phyloP scores from a whole-genome alignment of 352 stramenopile genomes.

The Globisporangium okanoganense region DNA sequence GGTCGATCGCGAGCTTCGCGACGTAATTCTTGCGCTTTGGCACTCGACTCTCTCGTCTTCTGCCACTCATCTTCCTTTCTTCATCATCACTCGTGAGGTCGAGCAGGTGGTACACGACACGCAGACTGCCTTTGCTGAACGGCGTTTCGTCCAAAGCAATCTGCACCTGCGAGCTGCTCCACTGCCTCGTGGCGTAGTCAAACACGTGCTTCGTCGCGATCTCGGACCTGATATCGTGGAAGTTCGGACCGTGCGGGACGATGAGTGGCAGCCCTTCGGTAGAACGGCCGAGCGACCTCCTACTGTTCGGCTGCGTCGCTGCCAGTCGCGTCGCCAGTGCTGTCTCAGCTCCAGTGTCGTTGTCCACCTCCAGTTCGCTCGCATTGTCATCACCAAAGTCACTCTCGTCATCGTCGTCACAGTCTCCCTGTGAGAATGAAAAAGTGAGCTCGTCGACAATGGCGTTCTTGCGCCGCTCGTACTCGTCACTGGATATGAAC shows the following conservation, averaged over 20 bases:
- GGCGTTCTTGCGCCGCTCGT: conserved; percentile 69
- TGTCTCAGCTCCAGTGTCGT: neutral
- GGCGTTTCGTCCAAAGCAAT: conserved; percentile 76
- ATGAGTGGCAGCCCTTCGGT: conserved; percentile 62
- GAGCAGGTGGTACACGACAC: conserved; percentile 80
- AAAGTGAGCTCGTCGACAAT: conserved; percentile 79
- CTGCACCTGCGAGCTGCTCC: conserved; percentile 63
- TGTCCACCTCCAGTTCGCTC: neutral
- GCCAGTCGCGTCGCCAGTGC: conserved; percentile 24
- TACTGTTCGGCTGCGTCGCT: conserved; percentile 21
- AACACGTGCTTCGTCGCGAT: conserved; percentile 78
- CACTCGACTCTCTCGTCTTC: neutral
- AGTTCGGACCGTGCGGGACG: conserved; percentile 72
- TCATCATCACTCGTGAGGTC: conserved; percentile 28
- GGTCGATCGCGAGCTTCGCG: conserved; percentile 85
- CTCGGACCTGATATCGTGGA: conserved; percentile 50
- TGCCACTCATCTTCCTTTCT: neutral
- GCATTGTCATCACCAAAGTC: conserved; percentile 3
- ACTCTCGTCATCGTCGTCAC: conserved; percentile 3
- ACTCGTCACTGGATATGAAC: conserved; percentile 77
- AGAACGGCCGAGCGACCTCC: conserved; percentile 25
- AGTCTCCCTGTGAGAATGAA: conserved; percentile 11
- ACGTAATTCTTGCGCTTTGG: conserved; percentile 53
- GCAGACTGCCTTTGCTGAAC: conserved; percentile 78
- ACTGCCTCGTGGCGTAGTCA: conserved; percentile 69